These are phyloP conservation scores for Phallus indusiatus DNA, from an alignment of 768 basidiomycete genomes.

Conservation along the genomic window DNA sequence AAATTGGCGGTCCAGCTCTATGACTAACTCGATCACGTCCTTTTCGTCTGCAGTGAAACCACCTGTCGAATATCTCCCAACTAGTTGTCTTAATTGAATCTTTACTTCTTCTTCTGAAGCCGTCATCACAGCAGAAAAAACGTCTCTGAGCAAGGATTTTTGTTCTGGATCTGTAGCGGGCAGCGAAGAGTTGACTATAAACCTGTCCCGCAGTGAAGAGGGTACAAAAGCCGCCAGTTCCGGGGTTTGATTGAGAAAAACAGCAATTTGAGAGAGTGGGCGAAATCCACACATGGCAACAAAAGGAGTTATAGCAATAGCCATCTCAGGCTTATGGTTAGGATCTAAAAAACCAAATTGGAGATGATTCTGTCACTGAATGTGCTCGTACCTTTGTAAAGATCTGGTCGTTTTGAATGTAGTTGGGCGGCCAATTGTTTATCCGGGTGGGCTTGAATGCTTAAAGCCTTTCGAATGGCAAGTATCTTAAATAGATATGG, in stretches of 20 bases:
- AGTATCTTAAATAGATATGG: slow-evolving; percentile 92
- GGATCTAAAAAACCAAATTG: slow-evolving; percentile 43
- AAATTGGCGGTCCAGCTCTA: slow-evolving; percentile 51
- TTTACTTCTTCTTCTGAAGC: slow-evolving; percentile 47
- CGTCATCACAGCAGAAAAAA: slow-evolving; percentile 83
- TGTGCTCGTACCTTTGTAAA: background rate
- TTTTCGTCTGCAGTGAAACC: slow-evolving; percentile 32
- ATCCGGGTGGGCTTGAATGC: slow-evolving; percentile 89
- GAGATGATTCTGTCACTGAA: background rate
- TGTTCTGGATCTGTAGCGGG: slow-evolving; percentile 34
- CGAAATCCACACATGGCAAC: slow-evolving; percentile 88
- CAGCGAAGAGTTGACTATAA: slow-evolving; percentile 35
- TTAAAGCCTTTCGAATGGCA: slow-evolving; percentile 80
- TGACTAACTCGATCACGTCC: slow-evolving; percentile 51
- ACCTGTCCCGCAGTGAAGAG: slow-evolving; percentile 37
- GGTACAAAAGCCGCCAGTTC: slow-evolving; percentile 74
- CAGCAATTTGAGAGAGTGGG: slow-evolving; percentile 64
- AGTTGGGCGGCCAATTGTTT: slow-evolving; percentile 69
- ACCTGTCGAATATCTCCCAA: slow-evolving; percentile 49
- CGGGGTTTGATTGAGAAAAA: slow-evolving; percentile 55
- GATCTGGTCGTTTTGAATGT: slow-evolving; percentile 41
- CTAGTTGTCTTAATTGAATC: slow-evolving; percentile 35
- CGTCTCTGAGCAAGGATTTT: slow-evolving; percentile 30
- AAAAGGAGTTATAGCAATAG: slow-evolving; percentile 90
- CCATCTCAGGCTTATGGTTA: slow-evolving; percentile 99